These are phyloP conservation scores for Primulina eburnea DNA, from an alignment of 257 asterid genomes.

Conservation along the genomic window DNA sequence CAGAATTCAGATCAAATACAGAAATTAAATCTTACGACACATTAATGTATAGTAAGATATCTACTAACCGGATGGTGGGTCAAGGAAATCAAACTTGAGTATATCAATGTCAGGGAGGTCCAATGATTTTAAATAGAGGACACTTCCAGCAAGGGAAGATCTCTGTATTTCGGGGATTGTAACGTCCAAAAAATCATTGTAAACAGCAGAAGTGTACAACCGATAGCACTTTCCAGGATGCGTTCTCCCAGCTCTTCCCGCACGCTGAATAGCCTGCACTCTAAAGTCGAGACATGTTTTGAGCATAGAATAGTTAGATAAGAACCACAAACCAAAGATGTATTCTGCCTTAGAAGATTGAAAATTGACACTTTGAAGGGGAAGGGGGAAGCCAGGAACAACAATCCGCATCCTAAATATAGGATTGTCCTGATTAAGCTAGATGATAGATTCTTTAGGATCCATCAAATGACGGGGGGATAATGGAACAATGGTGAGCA, in stretches of 20 bases:
- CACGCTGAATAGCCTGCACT: conserved; percentile 98
- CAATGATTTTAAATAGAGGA: conserved; percentile 85
- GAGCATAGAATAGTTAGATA: conserved; percentile 24
- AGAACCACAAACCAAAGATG: background rate
- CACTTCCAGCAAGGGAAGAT: conserved; percentile 94
- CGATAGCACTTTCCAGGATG: conserved; percentile 94
- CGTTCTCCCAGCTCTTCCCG: conserved; percentile 99
- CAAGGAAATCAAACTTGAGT: conserved; percentile 90
- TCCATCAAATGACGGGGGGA: background rate
- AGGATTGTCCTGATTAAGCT: conserved; percentile 2
- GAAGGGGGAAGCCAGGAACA: background rate
- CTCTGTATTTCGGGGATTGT: conserved; percentile 96
- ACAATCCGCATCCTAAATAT: conserved; percentile 15
- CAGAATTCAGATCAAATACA: conserved; percentile 5
- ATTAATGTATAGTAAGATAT: conserved; percentile 18
- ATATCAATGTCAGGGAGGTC: conserved; percentile 88
- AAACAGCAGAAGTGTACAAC: conserved; percentile 66
- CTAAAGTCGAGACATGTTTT: conserved; percentile 34
- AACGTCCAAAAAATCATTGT: conserved; percentile 77
- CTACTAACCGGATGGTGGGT: conserved; percentile 80
- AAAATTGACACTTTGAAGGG: background rate
- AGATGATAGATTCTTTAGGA: background rate
- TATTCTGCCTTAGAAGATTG: background rate
- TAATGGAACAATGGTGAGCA: too few relatives aligned
- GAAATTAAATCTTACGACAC: conserved; percentile 18